Conservation (phyloP, 495 filamentous ascomycete genomes). For the Bathelium albidoporum region DNA sequence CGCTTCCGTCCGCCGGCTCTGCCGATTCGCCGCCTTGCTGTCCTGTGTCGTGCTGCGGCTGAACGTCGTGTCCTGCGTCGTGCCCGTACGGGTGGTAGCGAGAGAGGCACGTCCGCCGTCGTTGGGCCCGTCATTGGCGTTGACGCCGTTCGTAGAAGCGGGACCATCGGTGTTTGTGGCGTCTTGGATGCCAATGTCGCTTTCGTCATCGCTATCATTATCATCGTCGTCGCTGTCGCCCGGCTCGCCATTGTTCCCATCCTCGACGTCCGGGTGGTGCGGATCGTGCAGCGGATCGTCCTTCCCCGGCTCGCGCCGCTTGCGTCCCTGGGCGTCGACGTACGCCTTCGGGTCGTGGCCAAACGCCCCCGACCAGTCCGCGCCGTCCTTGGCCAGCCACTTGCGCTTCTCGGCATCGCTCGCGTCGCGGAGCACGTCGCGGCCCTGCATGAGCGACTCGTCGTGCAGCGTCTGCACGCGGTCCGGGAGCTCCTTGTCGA, state of each 20-base stretch:
- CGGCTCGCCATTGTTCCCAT: conserved; percentile 29
- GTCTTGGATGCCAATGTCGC: conserved; percentile 40
- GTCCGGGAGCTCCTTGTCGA: conserved; percentile 57
- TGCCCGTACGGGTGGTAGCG: conserved; percentile 11
- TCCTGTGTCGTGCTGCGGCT: neutral
- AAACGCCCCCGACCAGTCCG: conserved; percentile 86
- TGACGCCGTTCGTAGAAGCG: conserved; percentile 18
- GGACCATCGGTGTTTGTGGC: conserved; percentile 26
- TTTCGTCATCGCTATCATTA: conserved; percentile 28
- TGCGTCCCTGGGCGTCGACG: conserved; percentile 41
- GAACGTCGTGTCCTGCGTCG: conserved; percentile 8
- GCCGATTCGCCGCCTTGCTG: conserved; percentile 32
- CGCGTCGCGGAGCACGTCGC: conserved; percentile 66
- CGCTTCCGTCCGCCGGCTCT: conserved; percentile 51
- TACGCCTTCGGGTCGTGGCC: conserved; percentile 51
- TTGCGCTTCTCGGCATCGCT: conserved; percentile 57
- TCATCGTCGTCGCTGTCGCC: conserved; percentile 33
- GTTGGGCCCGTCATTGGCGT: neutral
- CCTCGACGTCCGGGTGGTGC: conserved; percentile 35
- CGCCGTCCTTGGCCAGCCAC: conserved; percentile 72
- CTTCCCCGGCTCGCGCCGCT: conserved; percentile 43
- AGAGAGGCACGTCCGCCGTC: conserved; percentile 9
- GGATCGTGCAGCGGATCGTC: conserved; percentile 53
- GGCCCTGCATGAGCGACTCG: conserved; percentile 59
- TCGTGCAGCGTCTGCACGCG: conserved; percentile 65